Evolutionary conservation across 2,329 filamentous ascomycete genomes (phyloP), one percentile per base, ranked within the genome.

Genomic region (Colletotrichum lentis): DNA sequence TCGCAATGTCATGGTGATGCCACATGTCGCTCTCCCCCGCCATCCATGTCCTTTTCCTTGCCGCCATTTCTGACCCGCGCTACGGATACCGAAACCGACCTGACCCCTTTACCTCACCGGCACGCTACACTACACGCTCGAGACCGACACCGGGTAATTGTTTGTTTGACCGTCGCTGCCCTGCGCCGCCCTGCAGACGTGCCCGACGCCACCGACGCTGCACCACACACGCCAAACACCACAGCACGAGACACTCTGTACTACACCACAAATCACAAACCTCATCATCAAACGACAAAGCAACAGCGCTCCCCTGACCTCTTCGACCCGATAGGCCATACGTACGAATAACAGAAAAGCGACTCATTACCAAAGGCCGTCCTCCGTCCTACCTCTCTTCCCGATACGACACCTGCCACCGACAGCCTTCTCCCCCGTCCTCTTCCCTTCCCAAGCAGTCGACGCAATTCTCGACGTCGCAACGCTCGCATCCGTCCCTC

Each of bases 1-100:
- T 54, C 64, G 52, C 54, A 55, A 56, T 62, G 65, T 68, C 65
- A 68, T 68, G 65, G 65, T 68, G 65, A 68, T 68, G 65, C 65
- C 62, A 68, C 65, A 56, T 52, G 50, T 68, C 39, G 62, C 65
- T 46, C 55, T 62, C 61, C 43, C 27, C 27, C 27, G 27, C 27
- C 27, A 68, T 60, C 65, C 62, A 60, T 68, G 62, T 68, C 62
- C 14, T 55, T 60, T 41, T 44, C 46, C 22, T 62, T 4, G 55
- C 20, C n/a, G 44, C 24, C 24, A n/a, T 43, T 20, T 37, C 56
- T 54, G 47, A 47, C 54, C n/a, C 46, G 24, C 41, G 24, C 18
- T n/a, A n/a, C n/a, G n/a, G n/a, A n/a, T 27, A 12, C 24, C 54
- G 24, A 27, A 11, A 18, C 24, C n/a, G 11, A 14, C 22, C 20